Base-by-base conservation (phyloP, 2,329 filamentous ascomycete species). In the Colletotrichum sojae region DNA sequence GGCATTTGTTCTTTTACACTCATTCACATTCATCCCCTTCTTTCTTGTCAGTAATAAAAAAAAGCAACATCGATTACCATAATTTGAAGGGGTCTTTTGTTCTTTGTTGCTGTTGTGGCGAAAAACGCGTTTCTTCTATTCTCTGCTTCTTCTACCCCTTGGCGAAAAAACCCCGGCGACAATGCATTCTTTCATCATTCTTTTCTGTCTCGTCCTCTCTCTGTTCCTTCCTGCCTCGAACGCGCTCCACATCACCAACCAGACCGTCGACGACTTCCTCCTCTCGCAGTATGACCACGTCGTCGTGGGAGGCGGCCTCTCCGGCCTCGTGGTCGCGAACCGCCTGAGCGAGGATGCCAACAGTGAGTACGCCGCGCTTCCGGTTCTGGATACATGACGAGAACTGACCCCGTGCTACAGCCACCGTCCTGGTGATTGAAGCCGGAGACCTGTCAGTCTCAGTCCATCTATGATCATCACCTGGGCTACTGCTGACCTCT, bases 231-330 rank as follows among this genome's bases (percentile, higher is more conserved):
- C 69, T 36, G 9, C 31, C 39, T 58, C 61, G 15, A 18, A 1
- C 13, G 61, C 61, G 51, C 52, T 71, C 20, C 61, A 61, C 15
- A 71, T 71, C 48, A 70, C 56, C 16, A 53, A 53, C n/a, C 27
- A 54, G 25, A 71, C 60, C 18, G 53, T 70, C 1, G 67, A 63
- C 1, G 67, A 49, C 6, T 71, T 62, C 3, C 51, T 71, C 5
- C 66, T 62, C 16, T 13, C 8, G 10, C 54, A 67, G 9, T 81
- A 82, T 59, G 78, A 81, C 63, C 82, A 80, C 59, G 74, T 85
- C 16, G 75, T 86, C 48, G 77, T 84, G 27, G 84, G 84, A 4
- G 84, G 84, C 18, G 84, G 84, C 5, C 78, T 81, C 31, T 82
- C 82, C 40, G 83, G 84, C 25, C 77, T 86, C 12, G 80, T 82